A percentile compares a stretch with the other conserved stretches of the same genome.
These are phyloP conservation scores for Magnusiomyces paraingens DNA, from an alignment of 1,139 yeast genomes.

Conservation along the genomic window DNA sequence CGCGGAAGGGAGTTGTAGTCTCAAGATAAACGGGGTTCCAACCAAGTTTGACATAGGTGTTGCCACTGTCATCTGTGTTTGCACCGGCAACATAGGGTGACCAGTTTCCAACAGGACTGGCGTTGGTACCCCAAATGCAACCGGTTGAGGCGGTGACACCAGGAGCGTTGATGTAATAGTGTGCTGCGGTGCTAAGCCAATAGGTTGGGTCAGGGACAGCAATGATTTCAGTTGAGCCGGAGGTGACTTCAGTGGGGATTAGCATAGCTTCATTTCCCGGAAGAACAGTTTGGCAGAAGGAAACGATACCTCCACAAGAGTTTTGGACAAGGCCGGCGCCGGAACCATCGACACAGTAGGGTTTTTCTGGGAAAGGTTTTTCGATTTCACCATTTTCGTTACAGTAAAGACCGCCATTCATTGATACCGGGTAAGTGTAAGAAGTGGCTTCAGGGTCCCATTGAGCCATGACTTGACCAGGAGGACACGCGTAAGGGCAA, in stretches of 20 bases:
- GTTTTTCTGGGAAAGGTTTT: slow-evolving; percentile 52
- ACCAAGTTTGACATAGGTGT: slow-evolving; percentile 76
- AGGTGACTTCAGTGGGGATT: slow-evolving; percentile 64
- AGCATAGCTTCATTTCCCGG: slow-evolving; percentile 95
- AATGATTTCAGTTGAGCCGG: slow-evolving; percentile 43
- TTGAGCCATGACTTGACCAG: slow-evolving; percentile 75
- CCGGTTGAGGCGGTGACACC: slow-evolving; percentile 73
- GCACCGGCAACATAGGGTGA: slow-evolving; percentile 91
- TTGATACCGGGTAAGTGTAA: slow-evolving; percentile 79
- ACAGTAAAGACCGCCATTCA: slow-evolving; percentile 78
- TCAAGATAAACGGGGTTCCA: slow-evolving; percentile 86
- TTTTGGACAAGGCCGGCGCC: slow-evolving; percentile 64
- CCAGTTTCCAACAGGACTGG: slow-evolving; percentile 78
- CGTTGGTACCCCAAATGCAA: slow-evolving; percentile 75
- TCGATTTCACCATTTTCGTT: slow-evolving; percentile 60
- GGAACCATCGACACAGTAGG: slow-evolving; percentile 64
- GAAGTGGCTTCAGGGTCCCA: slow-evolving; percentile 63
- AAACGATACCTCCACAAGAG: slow-evolving; percentile 44
- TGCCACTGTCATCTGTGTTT: slow-evolving; percentile 60
- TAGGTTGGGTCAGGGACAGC: slow-evolving; percentile 79
- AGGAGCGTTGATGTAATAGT: slow-evolving; percentile 79
- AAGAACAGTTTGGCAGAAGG: slow-evolving; percentile 86
- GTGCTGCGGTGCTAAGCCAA: slow-evolving; percentile 66
- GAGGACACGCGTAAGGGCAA: slow-evolving; percentile 87
- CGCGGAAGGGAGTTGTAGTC: slow-evolving; percentile 45